Evolutionary conservation across 768 basidiomycete genomes (phyloP).

Genomic region (Russula sp.): DNA sequence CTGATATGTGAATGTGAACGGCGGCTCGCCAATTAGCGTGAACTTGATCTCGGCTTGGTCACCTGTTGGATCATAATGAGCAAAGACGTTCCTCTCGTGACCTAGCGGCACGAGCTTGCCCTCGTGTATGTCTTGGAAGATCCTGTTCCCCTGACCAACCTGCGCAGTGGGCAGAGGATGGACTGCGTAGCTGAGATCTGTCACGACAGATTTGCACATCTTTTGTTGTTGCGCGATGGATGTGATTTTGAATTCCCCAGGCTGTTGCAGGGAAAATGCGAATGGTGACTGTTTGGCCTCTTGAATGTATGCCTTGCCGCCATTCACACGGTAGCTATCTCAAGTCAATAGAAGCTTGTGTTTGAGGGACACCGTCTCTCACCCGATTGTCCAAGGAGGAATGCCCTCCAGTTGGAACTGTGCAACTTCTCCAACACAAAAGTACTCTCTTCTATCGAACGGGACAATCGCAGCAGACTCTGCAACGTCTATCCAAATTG

Average conservation of each 20-base stretch:
- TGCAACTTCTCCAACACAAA: conserved; percentile 84
- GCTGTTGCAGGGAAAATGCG: conserved; percentile 72
- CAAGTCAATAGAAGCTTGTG: conserved; percentile 9
- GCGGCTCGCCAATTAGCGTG: conserved; percentile 83
- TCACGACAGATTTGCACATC: conserved; percentile 79
- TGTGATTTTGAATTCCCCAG: conserved; percentile 79
- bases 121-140: conserved; percentile 85
- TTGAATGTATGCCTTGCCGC: conserved; percentile 64
- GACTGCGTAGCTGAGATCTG: conserved; percentile 66
- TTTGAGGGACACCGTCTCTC: conserved; percentile 24
- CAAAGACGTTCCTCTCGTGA: background rate
- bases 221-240: conserved; percentile 92
- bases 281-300: conserved; percentile 78
- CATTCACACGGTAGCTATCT: conserved; percentile 73
- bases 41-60: conserved; percentile 94
- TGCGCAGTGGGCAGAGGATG: conserved; percentile 85
- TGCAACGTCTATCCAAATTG: conserved; percentile 87
- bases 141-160: conserved; percentile 78
- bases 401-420: conserved; percentile 93
- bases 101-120: conserved; percentile 39
- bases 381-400: conserved; percentile 90
- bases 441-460: conserved; percentile 68
- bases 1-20: conserved; percentile 95
- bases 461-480: conserved; percentile 93
- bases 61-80: conserved; percentile 38